A percentile compares a stretch with the other conserved stretches of the same genome.
Conservation (phyloP, 225 moss, liverwort and hornwort genomes). For the Asterella californica region DNA sequence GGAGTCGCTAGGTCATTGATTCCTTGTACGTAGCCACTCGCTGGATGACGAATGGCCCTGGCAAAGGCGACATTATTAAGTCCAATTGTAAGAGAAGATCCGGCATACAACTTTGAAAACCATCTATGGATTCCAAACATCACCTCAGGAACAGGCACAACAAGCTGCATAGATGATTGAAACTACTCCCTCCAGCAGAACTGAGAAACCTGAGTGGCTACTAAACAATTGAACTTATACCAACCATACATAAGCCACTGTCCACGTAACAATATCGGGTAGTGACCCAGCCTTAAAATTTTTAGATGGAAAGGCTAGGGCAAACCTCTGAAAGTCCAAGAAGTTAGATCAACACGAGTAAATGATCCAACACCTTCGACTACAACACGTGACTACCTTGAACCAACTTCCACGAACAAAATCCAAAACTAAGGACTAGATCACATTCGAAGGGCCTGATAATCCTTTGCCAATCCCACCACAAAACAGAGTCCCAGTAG, state of each 20-base stretch:
- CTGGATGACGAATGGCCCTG: constrained; percentile 99
- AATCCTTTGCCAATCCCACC: background rate
- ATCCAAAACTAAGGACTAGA: too few species aligned
- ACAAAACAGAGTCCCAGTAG: background rate
- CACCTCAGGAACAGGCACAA: background rate
- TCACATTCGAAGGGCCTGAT: background rate
- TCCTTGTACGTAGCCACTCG: constrained; percentile 99
- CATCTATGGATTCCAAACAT: background rate
- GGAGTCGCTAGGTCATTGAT: constrained; percentile 96
- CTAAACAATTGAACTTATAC: background rate
- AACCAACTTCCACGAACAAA: too few species aligned
- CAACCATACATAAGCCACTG: background rate
- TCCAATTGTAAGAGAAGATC: background rate
- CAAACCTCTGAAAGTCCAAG: too few species aligned
- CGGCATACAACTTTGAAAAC: background rate
- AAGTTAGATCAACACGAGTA: too few species aligned
- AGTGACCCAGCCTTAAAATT: background rate
- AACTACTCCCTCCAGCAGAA: background rate
- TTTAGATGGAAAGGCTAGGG: too few species aligned
- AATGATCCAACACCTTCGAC: too few species aligned
- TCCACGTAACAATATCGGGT: background rate
- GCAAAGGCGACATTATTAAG: constrained; percentile 14
- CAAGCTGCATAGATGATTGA: background rate
- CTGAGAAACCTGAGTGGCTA: background rate
- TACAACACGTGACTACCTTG: too few species aligned